Evolutionary conservation across 2,329 filamentous ascomycete genomes (phyloP).

Genomic region (Aspergillus tanneri): DNA sequence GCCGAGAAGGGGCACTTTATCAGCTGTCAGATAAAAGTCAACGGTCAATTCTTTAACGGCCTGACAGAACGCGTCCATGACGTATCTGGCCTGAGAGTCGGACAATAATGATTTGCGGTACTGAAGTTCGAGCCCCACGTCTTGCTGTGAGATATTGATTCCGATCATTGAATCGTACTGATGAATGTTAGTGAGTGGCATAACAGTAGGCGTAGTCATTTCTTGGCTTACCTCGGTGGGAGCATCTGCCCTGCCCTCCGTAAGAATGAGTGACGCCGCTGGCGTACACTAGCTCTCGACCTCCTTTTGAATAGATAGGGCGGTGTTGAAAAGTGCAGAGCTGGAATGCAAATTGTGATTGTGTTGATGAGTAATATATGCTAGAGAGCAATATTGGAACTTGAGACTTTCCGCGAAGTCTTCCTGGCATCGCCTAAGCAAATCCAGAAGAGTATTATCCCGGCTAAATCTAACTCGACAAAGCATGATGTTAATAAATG

Average conservation of each 20-base stretch:
- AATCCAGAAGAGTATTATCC: too few species aligned
- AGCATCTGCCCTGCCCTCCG: background rate
- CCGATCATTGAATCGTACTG: background rate
- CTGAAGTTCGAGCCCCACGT: background rate
- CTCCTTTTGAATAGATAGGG: background rate
- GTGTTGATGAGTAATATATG: background rate
- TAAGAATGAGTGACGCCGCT: background rate
- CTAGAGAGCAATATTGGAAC: background rate
- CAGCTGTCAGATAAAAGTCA: background rate
- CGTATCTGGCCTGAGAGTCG: background rate
- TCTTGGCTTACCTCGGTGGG: background rate
- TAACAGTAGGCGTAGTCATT: too few species aligned
- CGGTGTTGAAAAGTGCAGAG: constrained; percentile 2
- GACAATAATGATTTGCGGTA: background rate
- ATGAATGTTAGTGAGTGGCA: too few species aligned
- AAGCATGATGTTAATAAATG: constrained; percentile 36
- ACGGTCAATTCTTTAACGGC: background rate
- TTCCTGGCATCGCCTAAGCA: too few species aligned
- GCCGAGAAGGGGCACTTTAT: background rate
- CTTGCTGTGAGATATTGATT: background rate
- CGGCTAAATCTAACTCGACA: too few species aligned
- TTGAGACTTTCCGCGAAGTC: too few species aligned
- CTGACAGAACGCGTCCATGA: background rate
- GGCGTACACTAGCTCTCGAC: background rate
- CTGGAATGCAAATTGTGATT: background rate